Evolutionary conservation across 169 alveolate genomes (phyloP), one percentile per base, ranked within the genome.

Genomic region (Plasmodium gonderi): DNA sequence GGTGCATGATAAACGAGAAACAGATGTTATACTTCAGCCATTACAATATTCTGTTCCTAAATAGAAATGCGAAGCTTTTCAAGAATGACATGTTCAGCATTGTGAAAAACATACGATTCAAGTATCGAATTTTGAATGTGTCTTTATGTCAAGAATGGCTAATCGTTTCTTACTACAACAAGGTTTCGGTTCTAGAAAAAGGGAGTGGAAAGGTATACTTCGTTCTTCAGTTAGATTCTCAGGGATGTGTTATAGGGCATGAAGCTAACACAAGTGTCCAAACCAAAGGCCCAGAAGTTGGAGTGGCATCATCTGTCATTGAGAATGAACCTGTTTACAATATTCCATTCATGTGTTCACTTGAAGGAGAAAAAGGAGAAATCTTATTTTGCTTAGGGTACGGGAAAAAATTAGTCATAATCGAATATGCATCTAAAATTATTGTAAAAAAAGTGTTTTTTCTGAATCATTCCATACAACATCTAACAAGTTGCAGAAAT

Each of bases 281-380:
- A 31, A 33, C 6, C n/a, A n/a, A 20, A 7, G 0, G 4, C 23
- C 51, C 54, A 69, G 47, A 2, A 6, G 60, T 17, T 42, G 23
- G n/a, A 2, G 60, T 11, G 26, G 20, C 60, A 76, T 4, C 42
- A 12, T 12, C 8, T 20, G 0, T 12, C 12, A 23, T 23, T 29
- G 42, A n/a, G 4, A 7, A 17, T 20, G 12, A 51, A n/a, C 54
- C 12, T 14, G 12, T 26, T 4, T 8, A 40, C 17, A 29, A 36
- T 42, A 75, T 72, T 3, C 92, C 92, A 3, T 75, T 85, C 26
- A 11, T 85, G 20, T 75, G 80, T 11, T n/a, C 64, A 12, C 72
- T 85, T 12, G 54, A 72, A 75, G 38, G 91, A 38, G 79, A 85
- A 5, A 85, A 74, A 75, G 38, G 91, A 38, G 79, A 85, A 5